phyloP scores from a whole-genome alignment of 495 filamentous ascomycete genomes.

The Xylaria intraflava region DNA sequence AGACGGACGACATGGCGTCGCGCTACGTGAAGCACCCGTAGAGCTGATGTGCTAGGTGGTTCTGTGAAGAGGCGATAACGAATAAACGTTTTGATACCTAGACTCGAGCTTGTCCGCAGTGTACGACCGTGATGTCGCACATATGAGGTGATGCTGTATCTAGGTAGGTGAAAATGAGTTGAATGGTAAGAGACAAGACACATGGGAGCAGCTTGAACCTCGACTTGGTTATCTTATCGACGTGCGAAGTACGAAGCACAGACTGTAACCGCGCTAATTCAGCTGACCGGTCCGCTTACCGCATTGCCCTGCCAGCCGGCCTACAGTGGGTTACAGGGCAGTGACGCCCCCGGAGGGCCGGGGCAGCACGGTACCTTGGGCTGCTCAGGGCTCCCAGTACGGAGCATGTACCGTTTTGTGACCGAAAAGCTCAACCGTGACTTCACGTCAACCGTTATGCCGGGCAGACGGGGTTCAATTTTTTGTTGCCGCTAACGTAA shows the following conservation, averaged over 20 bases:
- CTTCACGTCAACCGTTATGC: too few relatives aligned
- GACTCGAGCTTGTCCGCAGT: neutral
- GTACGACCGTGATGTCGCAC: neutral
- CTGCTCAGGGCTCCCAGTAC: too few relatives aligned
- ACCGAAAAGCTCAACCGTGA: too few relatives aligned
- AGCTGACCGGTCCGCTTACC: neutral
- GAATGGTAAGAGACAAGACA: neutral
- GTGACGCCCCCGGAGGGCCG: too few relatives aligned
- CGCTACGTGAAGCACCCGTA: neutral
- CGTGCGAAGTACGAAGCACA: neutral
- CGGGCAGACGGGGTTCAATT: too few relatives aligned
- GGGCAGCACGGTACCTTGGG: too few relatives aligned
- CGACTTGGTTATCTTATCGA: slow-evolving; percentile 5
- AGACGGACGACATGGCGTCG: slow-evolving; percentile 69
- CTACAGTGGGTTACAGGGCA: too few relatives aligned
- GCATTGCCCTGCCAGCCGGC: neutral
- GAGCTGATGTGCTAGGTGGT: neutral
- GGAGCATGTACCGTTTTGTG: too few relatives aligned
- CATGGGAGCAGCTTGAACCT: neutral
- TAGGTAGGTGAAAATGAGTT: neutral
- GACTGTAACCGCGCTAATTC: neutral
- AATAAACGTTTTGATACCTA: too few relatives aligned
- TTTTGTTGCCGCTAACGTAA: too few relatives aligned
- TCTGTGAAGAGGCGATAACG: neutral
- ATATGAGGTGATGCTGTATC: neutral